A percentile compares a stretch with the other conserved stretches of the same genome.
phyloP scores from a whole-genome alignment of 495 filamentous ascomycete genomes.

The Talaromyces proteolyticus region DNA sequence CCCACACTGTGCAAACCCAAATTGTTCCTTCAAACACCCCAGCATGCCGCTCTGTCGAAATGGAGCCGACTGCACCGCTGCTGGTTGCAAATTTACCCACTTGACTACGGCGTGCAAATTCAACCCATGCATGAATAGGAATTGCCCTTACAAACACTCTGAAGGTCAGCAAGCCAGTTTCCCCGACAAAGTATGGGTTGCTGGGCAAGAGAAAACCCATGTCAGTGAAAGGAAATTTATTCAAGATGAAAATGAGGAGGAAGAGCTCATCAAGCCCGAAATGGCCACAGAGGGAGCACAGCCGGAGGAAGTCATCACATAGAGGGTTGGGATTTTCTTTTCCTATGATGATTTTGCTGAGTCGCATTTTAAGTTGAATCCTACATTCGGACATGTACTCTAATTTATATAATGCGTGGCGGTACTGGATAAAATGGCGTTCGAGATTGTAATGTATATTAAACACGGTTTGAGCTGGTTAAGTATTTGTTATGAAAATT shows the following conservation, averaged over 20 bases:
- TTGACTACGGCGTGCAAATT: slow-evolving; percentile 77
- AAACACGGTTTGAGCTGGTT: background rate
- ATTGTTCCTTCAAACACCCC: slow-evolving; percentile 83
- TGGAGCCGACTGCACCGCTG: slow-evolving; percentile 79
- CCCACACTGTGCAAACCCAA: slow-evolving; percentile 84
- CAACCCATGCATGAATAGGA: slow-evolving; percentile 80
- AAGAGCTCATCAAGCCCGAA: slow-evolving; percentile 77
- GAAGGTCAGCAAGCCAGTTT: slow-evolving; percentile 81
- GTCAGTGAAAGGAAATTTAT: slow-evolving; percentile 93
- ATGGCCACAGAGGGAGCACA: slow-evolving; percentile 21
- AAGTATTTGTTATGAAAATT: too few relatives aligned
- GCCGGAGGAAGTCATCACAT: slow-evolving; percentile 33
- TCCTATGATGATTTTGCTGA: background rate
- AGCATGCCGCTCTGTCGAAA: slow-evolving; percentile 81
- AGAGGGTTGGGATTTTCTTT: slow-evolving; percentile 8
- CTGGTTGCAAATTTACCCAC: slow-evolving; percentile 89
- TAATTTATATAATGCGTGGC: slow-evolving; percentile 3
- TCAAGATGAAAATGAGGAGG: slow-evolving; percentile 54
- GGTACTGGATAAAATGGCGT: slow-evolving; percentile 1
- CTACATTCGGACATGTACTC: slow-evolving; percentile 1
- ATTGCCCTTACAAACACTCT: slow-evolving; percentile 82
- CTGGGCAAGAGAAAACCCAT: slow-evolving; percentile 50
- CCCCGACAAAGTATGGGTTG: slow-evolving; percentile 87
- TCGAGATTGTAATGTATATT: slow-evolving; percentile 2
- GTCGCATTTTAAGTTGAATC: background rate